phyloP scores from a whole-genome alignment of 2,329 filamentous ascomycete genomes.

The Neonectria ditissima region DNA sequence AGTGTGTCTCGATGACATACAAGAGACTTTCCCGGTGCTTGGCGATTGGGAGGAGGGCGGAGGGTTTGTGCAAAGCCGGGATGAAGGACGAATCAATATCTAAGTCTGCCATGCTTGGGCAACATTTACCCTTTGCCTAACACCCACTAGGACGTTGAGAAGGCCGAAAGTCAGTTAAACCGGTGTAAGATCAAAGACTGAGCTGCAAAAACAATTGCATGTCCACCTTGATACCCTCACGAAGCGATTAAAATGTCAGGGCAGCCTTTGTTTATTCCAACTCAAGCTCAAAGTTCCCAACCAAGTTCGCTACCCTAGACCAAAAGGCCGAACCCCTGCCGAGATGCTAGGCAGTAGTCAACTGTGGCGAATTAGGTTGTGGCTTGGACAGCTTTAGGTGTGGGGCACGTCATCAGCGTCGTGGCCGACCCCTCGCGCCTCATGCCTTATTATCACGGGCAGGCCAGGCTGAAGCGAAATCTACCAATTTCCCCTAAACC shows the following conservation, averaged over 20 bases:
- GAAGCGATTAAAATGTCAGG: constrained; percentile 5
- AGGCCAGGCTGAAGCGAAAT: constrained; percentile 46
- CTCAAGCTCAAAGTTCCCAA: not conserved
- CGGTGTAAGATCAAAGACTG: too few relatives aligned
- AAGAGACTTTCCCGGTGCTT: constrained; percentile 83
- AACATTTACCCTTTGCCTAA: not conserved
- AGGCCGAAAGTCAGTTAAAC: not conserved
- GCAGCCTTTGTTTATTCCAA: not conserved
- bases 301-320: constrained; percentile 19
- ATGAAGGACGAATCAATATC: constrained; percentile 73
- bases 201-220: not conserved
- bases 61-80: constrained; percentile 86
- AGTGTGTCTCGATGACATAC: constrained; percentile 86
- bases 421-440: constrained; percentile 50
- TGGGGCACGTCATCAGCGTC: constrained; percentile 55
- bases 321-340: not conserved
- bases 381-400: constrained; percentile 39
- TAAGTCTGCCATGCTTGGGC: constrained; percentile 63
- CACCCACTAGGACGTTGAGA: not conserved
- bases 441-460: constrained; percentile 45
- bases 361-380: constrained; percentile 44
- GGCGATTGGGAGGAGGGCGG: constrained; percentile 86
- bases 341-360: constrained; percentile 13
- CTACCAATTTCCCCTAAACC: constrained; percentile 40
- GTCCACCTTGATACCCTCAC: not conserved